Evolutionary conservation across 805 yeast species (phyloP), one percentile per base, ranked within the genome.

Genomic region (Spencermartinsiella europaea): DNA sequence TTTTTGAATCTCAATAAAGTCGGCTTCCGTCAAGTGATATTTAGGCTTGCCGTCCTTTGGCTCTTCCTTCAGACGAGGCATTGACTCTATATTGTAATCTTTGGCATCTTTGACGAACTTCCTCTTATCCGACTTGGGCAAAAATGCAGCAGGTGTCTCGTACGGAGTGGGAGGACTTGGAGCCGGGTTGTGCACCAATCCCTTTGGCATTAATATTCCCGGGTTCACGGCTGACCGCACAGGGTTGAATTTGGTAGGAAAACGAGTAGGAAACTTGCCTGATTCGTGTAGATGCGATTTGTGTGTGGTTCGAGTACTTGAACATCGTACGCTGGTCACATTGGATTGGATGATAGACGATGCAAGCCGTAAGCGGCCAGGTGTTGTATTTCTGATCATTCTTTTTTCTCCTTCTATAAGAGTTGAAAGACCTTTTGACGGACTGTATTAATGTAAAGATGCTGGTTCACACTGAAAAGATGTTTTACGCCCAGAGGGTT

Each of bases 81-180:
- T 61, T 21, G 37, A 48, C 39, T 43, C 46, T 2, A 50, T 59
- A 35, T 53, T 52, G 46, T 40, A 49, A n/a, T 49, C 45, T 44
- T 55, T 40, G 7, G 52, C 44, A 27, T 63, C 70, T 50, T 53
- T 57, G 21, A 48, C 38, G 2, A 62, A 66, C 44, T 72, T 70
- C 54, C 93, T 74, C 37, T 80, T 78, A 59, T 85, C 87, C 36
- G 63, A 65, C 4, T 66, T 53, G 8, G 93, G 88, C 47, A 86
- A 63, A 61, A 86, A 86, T 2, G 81, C 79, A 44, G 72, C 72
- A 15, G 95, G 95, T 2, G 93, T 81, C 61, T 69, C 75, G 64
- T 51, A 64, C 48, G 63, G 77, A 10, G 75, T 65, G 21, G 82
- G 72, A 12, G 84, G 75, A 2, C 90, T 76, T 20, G 88, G 89